phyloP scores from a whole-genome alignment of 257 asterid species.

The Solanum ossicruentum region DNA sequence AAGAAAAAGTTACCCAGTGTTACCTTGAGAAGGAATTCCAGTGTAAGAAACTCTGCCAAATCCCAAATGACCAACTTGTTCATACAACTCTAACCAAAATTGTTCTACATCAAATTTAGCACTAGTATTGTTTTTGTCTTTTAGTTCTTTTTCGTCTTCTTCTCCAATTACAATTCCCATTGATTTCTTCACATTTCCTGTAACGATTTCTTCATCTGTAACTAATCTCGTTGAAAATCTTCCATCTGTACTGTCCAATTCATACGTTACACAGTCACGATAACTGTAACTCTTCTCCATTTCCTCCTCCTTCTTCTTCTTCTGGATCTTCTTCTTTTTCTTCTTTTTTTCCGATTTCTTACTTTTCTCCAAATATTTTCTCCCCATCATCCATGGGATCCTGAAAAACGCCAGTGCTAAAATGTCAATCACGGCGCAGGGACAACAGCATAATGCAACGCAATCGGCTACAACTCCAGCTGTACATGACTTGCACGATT shows the following conservation, averaged over 20 bases:
- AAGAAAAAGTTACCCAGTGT: neutral
- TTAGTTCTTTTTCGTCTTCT: constrained; percentile 11
- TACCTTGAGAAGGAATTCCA: constrained; percentile 25
- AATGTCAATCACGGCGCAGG: constrained; percentile 71
- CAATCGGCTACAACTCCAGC: constrained; percentile 90
- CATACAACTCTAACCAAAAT: constrained; percentile 51
- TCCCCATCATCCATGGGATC: constrained; percentile 82
- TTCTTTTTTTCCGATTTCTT: constrained; percentile 8
- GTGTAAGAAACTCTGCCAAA: constrained; percentile 92
- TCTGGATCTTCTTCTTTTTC: constrained; percentile 8
- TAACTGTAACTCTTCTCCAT: constrained; percentile 4
- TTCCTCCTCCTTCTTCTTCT: neutral
- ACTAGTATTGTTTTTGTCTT: constrained; percentile 9
- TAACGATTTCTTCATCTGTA: constrained; percentile 8
- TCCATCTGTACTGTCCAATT: constrained; percentile 12
- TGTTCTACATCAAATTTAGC: constrained; percentile 46
- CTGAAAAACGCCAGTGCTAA: constrained; percentile 55
- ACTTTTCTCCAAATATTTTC: constrained; percentile 26
- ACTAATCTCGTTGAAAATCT: neutral
- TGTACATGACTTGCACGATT: constrained; percentile 74
- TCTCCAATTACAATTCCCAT: constrained; percentile 12
- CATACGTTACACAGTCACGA: constrained; percentile 16
- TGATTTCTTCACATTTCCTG: neutral
- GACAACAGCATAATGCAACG: constrained; percentile 92
- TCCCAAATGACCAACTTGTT: constrained; percentile 56